phyloP scores from a whole-genome alignment of 2,329 filamentous ascomycete species.

The Kalaharituber pfeilii region DNA sequence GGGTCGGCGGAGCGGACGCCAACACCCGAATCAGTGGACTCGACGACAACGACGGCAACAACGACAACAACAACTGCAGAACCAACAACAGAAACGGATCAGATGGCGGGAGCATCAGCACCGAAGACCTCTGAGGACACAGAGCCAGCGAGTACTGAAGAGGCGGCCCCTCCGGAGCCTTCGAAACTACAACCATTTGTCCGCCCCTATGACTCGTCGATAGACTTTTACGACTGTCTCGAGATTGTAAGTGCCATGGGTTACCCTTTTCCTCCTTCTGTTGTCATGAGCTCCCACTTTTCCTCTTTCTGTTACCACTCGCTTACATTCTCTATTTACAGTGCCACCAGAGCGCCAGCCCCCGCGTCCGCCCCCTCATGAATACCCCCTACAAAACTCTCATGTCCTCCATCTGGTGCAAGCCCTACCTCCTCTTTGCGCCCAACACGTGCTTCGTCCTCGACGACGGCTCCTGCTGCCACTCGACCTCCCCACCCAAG shows the following conservation, averaged over 20 bases:
- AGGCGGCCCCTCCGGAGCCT: too few species aligned
- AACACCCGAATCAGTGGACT: too few species aligned
- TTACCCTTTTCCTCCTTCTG: background rate
- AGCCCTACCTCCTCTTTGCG: constrained; percentile 24
- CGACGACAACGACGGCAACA: too few species aligned
- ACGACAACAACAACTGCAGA: too few species aligned
- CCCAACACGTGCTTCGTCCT: constrained; percentile 26
- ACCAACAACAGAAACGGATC: too few species aligned
- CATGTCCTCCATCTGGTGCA: constrained; percentile 21
- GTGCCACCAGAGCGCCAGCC: constrained; percentile 16
- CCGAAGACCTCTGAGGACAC: too few species aligned
- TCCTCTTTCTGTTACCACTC: background rate
- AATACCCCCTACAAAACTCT: constrained; percentile 8
- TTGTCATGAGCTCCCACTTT: too few species aligned
- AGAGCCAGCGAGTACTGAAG: too few species aligned
- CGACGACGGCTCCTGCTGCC: constrained; percentile 21
- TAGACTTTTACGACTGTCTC: constrained; percentile 9
- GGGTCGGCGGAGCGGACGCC: too few species aligned
- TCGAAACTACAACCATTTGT: too few species aligned
- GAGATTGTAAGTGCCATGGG: constrained; percentile 9
- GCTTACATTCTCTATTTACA: constrained; percentile 1
- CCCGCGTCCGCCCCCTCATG: constrained; percentile 7
- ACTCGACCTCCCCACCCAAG: background rate
- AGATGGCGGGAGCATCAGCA: too few species aligned
- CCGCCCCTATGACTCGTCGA: constrained; percentile 9